Conservation (phyloP, 202 grass and related monocot genomes). For the Bolboschoenoplectus hybrid region DNA sequence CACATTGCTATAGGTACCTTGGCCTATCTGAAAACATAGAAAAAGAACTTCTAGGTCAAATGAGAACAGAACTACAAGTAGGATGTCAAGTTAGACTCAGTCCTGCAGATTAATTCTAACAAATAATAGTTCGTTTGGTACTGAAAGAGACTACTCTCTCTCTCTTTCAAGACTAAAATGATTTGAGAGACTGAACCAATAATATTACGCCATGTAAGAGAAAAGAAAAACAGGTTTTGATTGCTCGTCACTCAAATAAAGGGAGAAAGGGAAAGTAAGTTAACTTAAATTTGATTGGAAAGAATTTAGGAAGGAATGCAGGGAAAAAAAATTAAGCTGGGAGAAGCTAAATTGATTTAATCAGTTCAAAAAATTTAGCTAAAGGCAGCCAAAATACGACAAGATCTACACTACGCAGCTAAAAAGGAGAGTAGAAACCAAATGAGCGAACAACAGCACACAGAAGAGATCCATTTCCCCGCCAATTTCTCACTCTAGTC, state of each 20-base stretch:
- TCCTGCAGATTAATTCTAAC: neutral
- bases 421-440: conserved; percentile 23
- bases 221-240: neutral
- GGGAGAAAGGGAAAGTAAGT: neutral
- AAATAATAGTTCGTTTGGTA: neutral
- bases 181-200: neutral
- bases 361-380: neutral
- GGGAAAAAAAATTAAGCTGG: neutral
- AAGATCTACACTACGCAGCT: conserved; percentile 25
- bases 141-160: neutral
- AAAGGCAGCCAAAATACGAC: conserved; percentile 9
- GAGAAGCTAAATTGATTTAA: conserved; percentile 21
- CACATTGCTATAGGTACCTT: conserved; percentile 94
- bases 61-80: neutral
- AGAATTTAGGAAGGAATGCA: neutral
- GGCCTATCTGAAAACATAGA: conserved; percentile 65
- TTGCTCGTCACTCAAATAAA: neutral
- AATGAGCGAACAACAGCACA: conserved; percentile 25
- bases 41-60: neutral
- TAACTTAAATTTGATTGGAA: conserved; percentile 5
- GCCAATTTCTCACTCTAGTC: conserved; percentile 30
- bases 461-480: conserved; percentile 45
- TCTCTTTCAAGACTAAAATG: neutral
- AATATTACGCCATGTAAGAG: neutral
- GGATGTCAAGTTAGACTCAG: neutral